phyloP scores from a whole-genome alignment of 345 rosid species.

The Pugionium dolabratum region DNA sequence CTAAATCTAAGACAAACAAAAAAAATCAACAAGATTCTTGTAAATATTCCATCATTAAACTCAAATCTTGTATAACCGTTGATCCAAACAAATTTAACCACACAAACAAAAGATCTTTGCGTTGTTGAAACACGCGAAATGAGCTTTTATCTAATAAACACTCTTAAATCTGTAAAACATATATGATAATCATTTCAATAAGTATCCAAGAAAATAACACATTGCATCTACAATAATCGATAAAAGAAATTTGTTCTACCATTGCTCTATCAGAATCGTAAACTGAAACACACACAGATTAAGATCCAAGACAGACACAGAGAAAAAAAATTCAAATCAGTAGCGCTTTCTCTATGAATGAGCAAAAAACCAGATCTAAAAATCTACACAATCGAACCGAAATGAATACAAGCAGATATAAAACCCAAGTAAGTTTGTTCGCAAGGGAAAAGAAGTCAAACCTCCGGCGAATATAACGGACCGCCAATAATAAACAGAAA shows the following conservation, averaged over 20 bases:
- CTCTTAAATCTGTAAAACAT: conserved; percentile 4
- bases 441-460: conserved; percentile 22
- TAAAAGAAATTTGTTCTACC: neutral
- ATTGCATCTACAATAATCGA: conserved; percentile 15
- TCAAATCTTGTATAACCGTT: neutral
- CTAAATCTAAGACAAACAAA: conserved; percentile 10
- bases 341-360: neutral
- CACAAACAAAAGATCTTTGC: neutral
- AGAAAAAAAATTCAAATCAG: conserved; percentile 12
- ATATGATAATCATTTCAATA: neutral
- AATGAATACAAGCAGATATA: neutral
- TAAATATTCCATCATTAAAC: neutral
- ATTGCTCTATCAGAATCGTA: conserved; percentile 12
- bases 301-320: conserved; percentile 43
- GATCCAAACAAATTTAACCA: neutral
- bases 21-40: conserved; percentile 3
- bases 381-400: conserved; percentile 28
- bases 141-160: neutral
- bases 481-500: neutral
- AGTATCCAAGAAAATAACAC: conserved; percentile 10
- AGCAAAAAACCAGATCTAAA: conserved; percentile 27
- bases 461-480: neutral
- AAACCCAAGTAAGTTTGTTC: conserved; percentile 28
- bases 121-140: conserved; percentile 32
- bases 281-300: conserved; percentile 33